A percentile compares a stretch with the other conserved stretches of the same genome.
Evolutionary conservation across 768 basidiomycete species (phyloP).

Genomic region (Hortiboletus campestris): DNA sequence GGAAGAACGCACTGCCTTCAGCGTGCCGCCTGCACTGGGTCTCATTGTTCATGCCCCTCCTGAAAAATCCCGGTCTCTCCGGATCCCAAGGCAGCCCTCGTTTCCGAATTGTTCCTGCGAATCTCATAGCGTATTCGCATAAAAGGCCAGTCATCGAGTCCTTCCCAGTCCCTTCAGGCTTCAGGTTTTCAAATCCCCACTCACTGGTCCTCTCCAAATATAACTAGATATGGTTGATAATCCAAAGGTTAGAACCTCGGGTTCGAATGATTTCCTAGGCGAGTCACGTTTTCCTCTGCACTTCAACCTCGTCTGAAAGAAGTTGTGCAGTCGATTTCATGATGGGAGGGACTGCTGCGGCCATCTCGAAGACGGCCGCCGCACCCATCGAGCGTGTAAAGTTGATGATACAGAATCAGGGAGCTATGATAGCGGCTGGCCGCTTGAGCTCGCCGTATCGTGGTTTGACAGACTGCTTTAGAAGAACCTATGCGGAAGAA

Average conservation of each 20-base stretch:
- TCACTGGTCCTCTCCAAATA: constrained; percentile 3
- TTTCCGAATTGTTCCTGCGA: constrained; percentile 18
- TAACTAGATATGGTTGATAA: constrained; percentile 5
- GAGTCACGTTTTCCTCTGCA: not conserved
- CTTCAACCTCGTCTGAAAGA: constrained; percentile 2
- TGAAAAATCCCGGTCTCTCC: not conserved
- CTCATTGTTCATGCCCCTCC: not conserved
- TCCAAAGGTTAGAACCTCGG: not conserved
- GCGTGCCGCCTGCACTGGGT: not conserved
- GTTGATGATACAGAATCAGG: constrained; percentile 40
- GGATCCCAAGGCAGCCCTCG: not conserved
- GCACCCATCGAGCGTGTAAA: constrained; percentile 43
- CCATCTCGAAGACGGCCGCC: constrained; percentile 39
- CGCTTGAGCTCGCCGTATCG: constrained; percentile 37
- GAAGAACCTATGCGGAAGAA: constrained; percentile 33
- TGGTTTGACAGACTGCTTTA: constrained; percentile 38
- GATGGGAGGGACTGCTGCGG: constrained; percentile 36
- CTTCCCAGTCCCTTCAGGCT: not conserved
- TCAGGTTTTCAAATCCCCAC: constrained; percentile 17
- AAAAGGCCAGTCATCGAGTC: not conserved
- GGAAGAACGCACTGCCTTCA: constrained; percentile 4
- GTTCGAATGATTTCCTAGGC: constrained; percentile 20
- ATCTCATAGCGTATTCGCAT: not conserved
- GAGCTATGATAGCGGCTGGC: constrained; percentile 36
- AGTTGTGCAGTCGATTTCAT: constrained; percentile 32